Base-by-base conservation (phyloP, 179 eudicot species). In the Silene noctiflora region DNA sequence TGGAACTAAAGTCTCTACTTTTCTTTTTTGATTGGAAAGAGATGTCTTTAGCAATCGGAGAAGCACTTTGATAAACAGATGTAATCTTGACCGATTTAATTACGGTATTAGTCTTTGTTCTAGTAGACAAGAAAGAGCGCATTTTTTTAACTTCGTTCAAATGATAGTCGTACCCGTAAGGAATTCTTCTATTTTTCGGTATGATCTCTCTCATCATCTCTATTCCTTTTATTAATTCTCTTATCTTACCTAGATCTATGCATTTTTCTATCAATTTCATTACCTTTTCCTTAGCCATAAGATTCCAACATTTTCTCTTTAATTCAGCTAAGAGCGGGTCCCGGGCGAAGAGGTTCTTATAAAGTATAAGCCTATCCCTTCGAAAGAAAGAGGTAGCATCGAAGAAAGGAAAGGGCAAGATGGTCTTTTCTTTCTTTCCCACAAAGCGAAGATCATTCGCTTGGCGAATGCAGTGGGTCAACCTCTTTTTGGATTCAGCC, bases 11-110 rank as follows among this genome's bases (percentile, higher is more conserved):
- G 53, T 62, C 53, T 48, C 44, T 55, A 51, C 61, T 71, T 21
- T 48, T 71, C 33, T 55, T 71, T 55, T 71, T 21, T 39, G 42
- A 48, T 71, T 62, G 73, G 22, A 67, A 67, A 68, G 35, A 67
- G 58, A 75, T 22, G 75, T 74, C 75, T 79, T 79, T 63, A 79
- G 78, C 82, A 74, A 79, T 74, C 59, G 21, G 74, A 78, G 73
- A 65, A 73, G 77, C 77, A 78, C 74, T 78, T 78, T 72, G 67
- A 73, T 79, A 75, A 74, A 74, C 55, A 75, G 61, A 75, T 59
- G 60, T 42, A 51, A 79, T 74, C 82, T 79, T 74, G 78, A 68
- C 64, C 24, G 64, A 59, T 59, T 59, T 24, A 59, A 59, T 59
- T 59, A 13, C 2, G 64, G 64, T n/a, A 59, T 3, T 7, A 59